Evolutionary conservation across 2,329 filamentous ascomycete genomes (phyloP).

Genomic region (Fusarium annulatum): DNA sequence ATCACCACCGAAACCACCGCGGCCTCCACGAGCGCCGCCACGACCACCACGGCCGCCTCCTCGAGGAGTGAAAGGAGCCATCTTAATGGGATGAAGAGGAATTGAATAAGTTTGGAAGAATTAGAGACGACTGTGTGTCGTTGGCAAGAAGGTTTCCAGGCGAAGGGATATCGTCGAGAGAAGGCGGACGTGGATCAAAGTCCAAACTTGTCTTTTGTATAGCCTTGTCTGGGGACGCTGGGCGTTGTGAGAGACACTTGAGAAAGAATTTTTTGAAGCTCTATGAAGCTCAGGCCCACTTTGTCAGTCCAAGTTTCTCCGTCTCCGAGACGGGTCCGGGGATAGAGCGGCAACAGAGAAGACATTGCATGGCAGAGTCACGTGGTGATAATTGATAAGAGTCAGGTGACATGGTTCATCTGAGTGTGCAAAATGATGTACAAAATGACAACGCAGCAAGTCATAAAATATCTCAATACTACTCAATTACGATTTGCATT

Average conservation of each 20-base stretch:
- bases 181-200: constrained; percentile 45
- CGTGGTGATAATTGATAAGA: constrained; percentile 29
- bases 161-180: constrained; percentile 36
- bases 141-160: constrained; percentile 29
- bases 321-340: constrained; percentile 33
- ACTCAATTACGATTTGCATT: not conserved
- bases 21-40: constrained; percentile 51
- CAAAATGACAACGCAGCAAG: not conserved
- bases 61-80: constrained; percentile 49
- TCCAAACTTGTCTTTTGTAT: constrained; percentile 47
- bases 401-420: constrained; percentile 41
- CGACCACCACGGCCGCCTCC: constrained; percentile 49
- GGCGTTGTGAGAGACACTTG: constrained; percentile 41
- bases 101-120: constrained; percentile 41
- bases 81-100: constrained; percentile 43
- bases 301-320: constrained; percentile 40
- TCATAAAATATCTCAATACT: not conserved
- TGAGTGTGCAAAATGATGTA: too few species aligned
- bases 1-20: constrained; percentile 51
- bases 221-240: constrained; percentile 46
- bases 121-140: constrained; percentile 32
- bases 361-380: constrained; percentile 14
- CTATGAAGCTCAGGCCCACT: constrained; percentile 44
- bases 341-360: constrained; percentile 14
- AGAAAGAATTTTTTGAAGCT: constrained; percentile 56